These are phyloP conservation scores for Piper betle DNA, from an alignment of 164 flowering plant species.

Conservation along the genomic window DNA sequence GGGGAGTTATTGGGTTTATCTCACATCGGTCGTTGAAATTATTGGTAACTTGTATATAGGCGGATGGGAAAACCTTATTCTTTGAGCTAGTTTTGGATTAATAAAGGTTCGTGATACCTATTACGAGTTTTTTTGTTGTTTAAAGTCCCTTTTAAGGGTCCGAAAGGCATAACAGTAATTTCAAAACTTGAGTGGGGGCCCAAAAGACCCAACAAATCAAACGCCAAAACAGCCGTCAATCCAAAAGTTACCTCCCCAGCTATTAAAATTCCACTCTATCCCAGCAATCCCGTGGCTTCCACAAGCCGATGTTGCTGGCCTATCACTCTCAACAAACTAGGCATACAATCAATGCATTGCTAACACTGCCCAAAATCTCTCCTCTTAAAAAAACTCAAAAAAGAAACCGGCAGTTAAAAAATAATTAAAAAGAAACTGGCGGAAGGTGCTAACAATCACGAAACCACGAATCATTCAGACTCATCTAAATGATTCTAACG, in stretches of 20 bases:
- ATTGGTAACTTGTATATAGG: too few relatives aligned
- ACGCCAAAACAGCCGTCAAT: too few relatives aligned
- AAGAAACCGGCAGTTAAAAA: background rate
- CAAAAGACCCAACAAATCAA: too few relatives aligned
- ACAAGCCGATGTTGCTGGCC: conserved; percentile 10
- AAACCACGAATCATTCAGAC: conserved; percentile 90
- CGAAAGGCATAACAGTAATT: too few relatives aligned
- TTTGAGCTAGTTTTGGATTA: too few relatives aligned
- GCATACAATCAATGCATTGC: conserved; percentile 1
- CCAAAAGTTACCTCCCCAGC: conserved; percentile 70
- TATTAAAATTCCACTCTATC: conserved; percentile 85
- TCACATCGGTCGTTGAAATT: too few relatives aligned
- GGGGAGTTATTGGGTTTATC: too few relatives aligned
- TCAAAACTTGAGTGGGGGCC: too few relatives aligned
- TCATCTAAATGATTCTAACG: conserved; percentile 77
- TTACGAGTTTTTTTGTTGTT: too few relatives aligned
- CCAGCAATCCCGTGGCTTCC: conserved; percentile 48
- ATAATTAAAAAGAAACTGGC: background rate
- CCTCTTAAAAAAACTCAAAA: background rate
- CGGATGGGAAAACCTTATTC: too few relatives aligned
- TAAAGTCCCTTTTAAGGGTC: too few relatives aligned
- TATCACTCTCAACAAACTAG: conserved; percentile 58
- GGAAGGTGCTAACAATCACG: conserved; percentile 69
- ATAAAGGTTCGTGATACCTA: too few relatives aligned
- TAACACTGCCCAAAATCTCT: background rate